Evolutionary conservation across 345 rosid species (phyloP), one percentile per base, ranked within the genome.

Genomic region (Balakata baccata): DNA sequence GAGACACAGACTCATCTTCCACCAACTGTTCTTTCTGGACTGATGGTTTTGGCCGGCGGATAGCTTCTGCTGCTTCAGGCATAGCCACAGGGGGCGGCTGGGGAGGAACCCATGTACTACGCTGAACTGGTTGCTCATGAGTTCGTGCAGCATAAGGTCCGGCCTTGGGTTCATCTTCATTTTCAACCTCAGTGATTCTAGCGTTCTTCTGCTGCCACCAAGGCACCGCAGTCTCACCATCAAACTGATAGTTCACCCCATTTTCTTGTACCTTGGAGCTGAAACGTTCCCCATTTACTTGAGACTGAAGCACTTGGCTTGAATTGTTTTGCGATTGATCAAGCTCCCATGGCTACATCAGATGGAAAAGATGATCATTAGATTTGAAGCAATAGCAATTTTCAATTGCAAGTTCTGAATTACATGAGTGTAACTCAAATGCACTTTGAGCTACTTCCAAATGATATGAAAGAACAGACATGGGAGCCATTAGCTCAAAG

Each of bases 31-130:
- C 98, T 71, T 78, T 86, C 69, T 77, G 87, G 75, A 81, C 84
- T 5, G 79, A 67, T 76, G 82, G 80, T 81, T 91, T 92, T 11
- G 97, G 97, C 54, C 91, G 87, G 22, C 94, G 82, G 51, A 95
- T 95, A 81, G 98, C 99, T 85, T 95, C 97, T 11, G 91, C 99
- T 70, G 98, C 98, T 84, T 88, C 97, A 41, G 96, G 72, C 90
- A 95, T 91, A 57, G 82, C 97, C 69, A 95, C 90, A 71, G 98
- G 97, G 13, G 98, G 99, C 54, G 97, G 90, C 79, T 83, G 97
- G 37, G 99, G 99, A 47, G 98, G 99, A 75, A 91, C 97, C 98
- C 98, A 95, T 41, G 88, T 46, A 20, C 90, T 46, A 20, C 90
- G 89, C 78, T 80, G 90, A 74, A 84, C 81, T 64, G 88, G 86